Percentiles rank a stretch among this genome's conserved stretches.
phyloP scores from a whole-genome alignment of 495 filamentous ascomycete genomes.

The Aspergillus incahuasiensis region DNA sequence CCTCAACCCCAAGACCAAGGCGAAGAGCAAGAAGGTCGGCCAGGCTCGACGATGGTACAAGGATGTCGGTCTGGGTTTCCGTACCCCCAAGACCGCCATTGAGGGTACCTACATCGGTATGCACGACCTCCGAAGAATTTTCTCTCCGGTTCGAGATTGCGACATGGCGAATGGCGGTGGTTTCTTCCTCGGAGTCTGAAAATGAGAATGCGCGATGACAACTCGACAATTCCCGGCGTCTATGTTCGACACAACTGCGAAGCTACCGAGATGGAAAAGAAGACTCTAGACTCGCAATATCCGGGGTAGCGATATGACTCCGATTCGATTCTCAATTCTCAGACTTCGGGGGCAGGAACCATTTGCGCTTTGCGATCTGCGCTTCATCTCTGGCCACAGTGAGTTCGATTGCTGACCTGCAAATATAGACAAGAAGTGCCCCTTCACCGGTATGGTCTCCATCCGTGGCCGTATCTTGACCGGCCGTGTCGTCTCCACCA shows the following conservation, averaged over 20 bases:
- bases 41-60: constrained; percentile 99
- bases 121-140: constrained; percentile 37
- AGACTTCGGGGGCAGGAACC: constrained; percentile 3
- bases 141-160: constrained; percentile 19
- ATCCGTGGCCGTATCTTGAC: constrained; percentile 99
- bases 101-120: constrained; percentile 98
- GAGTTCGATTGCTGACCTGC: constrained; percentile 25
- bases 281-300: not conserved
- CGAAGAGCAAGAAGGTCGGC: constrained; percentile 78
- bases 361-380: not conserved
- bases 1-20: constrained; percentile 82
- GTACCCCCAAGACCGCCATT: constrained; percentile 95
- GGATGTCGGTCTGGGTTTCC: constrained; percentile 98
- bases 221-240: not conserved
- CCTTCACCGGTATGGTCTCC: constrained; percentile 94
- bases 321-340: constrained; percentile 7
- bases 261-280: not conserved
- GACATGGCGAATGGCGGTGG: constrained; percentile 13
- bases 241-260: not conserved
- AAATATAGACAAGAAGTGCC: constrained; percentile 98
- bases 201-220: constrained; percentile 14
- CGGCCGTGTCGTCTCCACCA: constrained; percentile 96
- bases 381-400: not conserved
- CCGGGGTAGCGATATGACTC: not conserved
- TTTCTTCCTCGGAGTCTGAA: constrained; percentile 26